Conservation (phyloP, 495 filamentous ascomycete species). For the Aspergillus ostianus region DNA sequence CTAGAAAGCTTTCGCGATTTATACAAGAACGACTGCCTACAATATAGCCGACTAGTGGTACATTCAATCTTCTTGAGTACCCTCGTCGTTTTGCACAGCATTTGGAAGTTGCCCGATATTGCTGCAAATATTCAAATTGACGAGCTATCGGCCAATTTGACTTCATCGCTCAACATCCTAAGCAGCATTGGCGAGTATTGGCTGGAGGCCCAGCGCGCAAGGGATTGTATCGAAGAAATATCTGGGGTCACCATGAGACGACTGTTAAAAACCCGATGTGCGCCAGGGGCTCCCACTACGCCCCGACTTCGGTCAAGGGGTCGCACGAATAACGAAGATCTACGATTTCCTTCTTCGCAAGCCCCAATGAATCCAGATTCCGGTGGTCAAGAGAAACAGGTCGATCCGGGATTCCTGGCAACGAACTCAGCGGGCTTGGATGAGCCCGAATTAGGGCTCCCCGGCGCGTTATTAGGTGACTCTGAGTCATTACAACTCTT, state of each 20-base stretch:
- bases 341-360: not conserved
- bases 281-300: conserved; percentile 10
- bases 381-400: not conserved
- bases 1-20: conserved; percentile 35
- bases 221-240: conserved; percentile 44
- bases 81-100: conserved; percentile 41
- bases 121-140: conserved; percentile 36
- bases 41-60: conserved; percentile 41
- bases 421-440: not conserved
- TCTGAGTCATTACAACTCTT: conserved; percentile 26
- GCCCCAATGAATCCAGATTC: not conserved
- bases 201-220: conserved; percentile 40
- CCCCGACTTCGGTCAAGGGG: not conserved
- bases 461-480: conserved; percentile 13
- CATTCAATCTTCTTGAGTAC: conserved; percentile 43
- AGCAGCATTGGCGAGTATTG: conserved; percentile 49
- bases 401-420: not conserved
- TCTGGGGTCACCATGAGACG: conserved; percentile 38
- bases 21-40: conserved; percentile 32
- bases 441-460: conserved; percentile 2
- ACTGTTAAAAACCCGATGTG: conserved; percentile 29
- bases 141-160: conserved; percentile 36
- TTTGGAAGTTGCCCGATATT: conserved; percentile 38
- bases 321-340: not conserved
- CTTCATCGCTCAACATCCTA: conserved; percentile 39